Base-by-base conservation (phyloP, 345 rosid species). In the Salix arbutifolia region DNA sequence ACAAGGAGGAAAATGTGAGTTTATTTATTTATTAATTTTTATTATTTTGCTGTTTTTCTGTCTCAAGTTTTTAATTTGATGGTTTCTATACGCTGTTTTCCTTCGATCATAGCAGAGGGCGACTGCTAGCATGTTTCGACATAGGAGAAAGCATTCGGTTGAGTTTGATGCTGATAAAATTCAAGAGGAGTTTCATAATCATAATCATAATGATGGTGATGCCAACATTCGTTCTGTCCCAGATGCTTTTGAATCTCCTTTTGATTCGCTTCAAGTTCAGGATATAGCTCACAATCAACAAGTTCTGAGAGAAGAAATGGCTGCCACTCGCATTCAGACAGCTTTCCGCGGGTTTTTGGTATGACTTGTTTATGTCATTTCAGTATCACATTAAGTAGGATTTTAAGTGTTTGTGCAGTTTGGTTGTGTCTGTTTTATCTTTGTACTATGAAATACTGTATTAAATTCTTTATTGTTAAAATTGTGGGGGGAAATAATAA, bases 341-440 rank as follows among this genome's bases (percentile, higher is more conserved):
- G 90, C 95, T 69, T 96, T 91, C 77, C 96, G 99, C 52, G 96
- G 97, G 77, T 96, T 96, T 85, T 79, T 96, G 99, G 99, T 96
- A 88, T 68, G 5, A 21, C 65, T 74, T 28, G 26, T 28, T 61
- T 46, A 25, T 58, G 62, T 40, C 70, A 37, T 78, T 25, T 70
- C 53, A 30, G 37, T 37, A 50, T 40, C 73, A 16, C 37, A 28
- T 65, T 28, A 35, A 35, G 65, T 37, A n/a, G 23, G 74, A 18
- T 53, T 58, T 26, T 12, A 28, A 60, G 40, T 56, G 16, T 28
- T 30, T 11, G 42, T 56, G 30, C 21, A 28, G 46, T 50, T 5
- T 67, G 48, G 52, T 67, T 60, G 30, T 33, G 72, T 67, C 64
- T 31, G 17, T 25, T 75, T 8, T 61, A 16, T 61, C 19, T 33